These are phyloP conservation scores for Cryptococcus sp. DNA, from an alignment of 1,284 basidiomycete species.

Conservation along the genomic window DNA sequence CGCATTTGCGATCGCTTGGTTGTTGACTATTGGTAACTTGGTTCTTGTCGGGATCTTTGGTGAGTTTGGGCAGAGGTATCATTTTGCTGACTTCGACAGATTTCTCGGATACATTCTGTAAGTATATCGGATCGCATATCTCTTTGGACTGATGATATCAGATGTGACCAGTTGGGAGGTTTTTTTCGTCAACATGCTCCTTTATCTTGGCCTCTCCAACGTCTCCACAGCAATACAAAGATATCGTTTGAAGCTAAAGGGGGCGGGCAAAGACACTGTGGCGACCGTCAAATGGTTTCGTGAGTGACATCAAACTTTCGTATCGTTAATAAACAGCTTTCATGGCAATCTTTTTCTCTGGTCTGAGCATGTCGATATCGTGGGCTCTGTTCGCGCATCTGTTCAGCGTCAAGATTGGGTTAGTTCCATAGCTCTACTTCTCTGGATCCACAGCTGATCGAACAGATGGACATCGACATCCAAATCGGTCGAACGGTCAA, in stretches of 20 bases:
- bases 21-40: slow-evolving; percentile 66
- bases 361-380: slow-evolving; percentile 67
- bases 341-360: slow-evolving; percentile 81
- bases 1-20: slow-evolving; percentile 64
- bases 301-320: slow-evolving; percentile 9
- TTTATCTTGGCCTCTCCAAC: slow-evolving; percentile 70
- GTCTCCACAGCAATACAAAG: slow-evolving; percentile 65
- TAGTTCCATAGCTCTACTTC: too few relatives aligned
- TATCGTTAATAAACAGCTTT: slow-evolving; percentile 13
- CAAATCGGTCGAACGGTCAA: slow-evolving; percentile 73
- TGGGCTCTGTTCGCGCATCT: slow-evolving; percentile 72
- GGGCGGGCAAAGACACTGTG: slow-evolving; percentile 54
- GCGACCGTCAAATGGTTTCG: slow-evolving; percentile 65
- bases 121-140: slow-evolving; percentile 52
- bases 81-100: background rate
- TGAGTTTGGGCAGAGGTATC: slow-evolving; percentile 9
- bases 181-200: slow-evolving; percentile 62
- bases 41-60: slow-evolving; percentile 60
- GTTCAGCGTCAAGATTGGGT: slow-evolving; percentile 70
- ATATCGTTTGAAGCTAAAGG: slow-evolving; percentile 65
- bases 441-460: too few relatives aligned
- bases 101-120: slow-evolving; percentile 53
- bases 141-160: too few relatives aligned
- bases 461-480: slow-evolving; percentile 55
- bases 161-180: slow-evolving; percentile 24